phyloP scores from a whole-genome alignment of 1,284 basidiomycete species.

The Pulchroboletus neoregius region DNA sequence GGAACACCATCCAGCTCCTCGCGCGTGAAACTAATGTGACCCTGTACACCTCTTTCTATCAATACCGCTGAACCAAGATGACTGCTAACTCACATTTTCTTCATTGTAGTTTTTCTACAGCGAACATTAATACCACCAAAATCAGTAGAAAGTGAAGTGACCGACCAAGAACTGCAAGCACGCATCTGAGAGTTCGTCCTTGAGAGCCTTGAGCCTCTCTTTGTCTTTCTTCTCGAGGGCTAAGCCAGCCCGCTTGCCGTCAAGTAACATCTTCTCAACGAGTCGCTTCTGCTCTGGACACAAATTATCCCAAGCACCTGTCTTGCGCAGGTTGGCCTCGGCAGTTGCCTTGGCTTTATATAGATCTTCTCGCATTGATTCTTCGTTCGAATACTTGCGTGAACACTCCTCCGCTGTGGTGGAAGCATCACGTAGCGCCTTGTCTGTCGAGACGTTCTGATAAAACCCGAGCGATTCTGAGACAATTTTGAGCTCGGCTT shows the following conservation, averaged over 20 bases:
- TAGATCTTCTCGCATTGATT: conserved; percentile 74
- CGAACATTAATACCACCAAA: neutral
- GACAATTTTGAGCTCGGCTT: conserved; percentile 49
- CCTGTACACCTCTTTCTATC: conserved; percentile 36
- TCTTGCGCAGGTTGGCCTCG: conserved; percentile 58
- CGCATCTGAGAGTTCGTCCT: conserved; percentile 68
- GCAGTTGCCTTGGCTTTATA: conserved; percentile 67
- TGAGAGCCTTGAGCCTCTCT: conserved; percentile 51
- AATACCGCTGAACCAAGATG: neutral
- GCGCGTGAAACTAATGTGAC: conserved; percentile 55
- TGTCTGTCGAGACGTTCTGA: conserved; percentile 70
- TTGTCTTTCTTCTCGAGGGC: conserved; percentile 60
- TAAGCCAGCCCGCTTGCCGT: conserved; percentile 71
- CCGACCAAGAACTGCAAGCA: conserved; percentile 71
- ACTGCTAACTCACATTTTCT: conserved; percentile 54
- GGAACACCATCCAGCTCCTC: conserved; percentile 77
- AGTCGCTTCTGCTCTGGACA: conserved; percentile 64
- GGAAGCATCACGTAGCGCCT: conserved; percentile 71
- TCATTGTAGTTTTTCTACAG: conserved; percentile 78
- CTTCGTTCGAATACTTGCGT: conserved; percentile 63
- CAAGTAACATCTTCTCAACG: conserved; percentile 72
- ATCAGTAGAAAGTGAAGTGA: neutral
- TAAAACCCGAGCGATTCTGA: conserved; percentile 69
- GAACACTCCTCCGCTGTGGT: conserved; percentile 63
- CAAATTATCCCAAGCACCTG: conserved; percentile 54